These are phyloP conservation scores for Penicillium sp. DNA, from an alignment of 2,329 filamentous ascomycete genomes.

Conservation along the genomic window DNA sequence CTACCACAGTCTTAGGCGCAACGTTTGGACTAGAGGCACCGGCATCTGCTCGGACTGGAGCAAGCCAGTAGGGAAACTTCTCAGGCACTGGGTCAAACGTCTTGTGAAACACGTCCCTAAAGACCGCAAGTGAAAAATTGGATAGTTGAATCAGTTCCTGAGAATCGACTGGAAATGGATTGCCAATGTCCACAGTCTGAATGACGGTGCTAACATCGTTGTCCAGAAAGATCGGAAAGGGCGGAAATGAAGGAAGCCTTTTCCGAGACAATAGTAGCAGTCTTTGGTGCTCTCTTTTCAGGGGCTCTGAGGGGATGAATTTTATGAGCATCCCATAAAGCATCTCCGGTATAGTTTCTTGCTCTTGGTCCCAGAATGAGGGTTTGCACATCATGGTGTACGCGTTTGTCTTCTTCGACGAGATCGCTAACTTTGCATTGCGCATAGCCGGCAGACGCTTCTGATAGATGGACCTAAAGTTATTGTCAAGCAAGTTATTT, in stretches of 20 bases:
- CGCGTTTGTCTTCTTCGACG: constrained; percentile 65
- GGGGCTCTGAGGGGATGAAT: constrained; percentile 52
- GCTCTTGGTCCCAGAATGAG: constrained; percentile 58
- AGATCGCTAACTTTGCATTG: constrained; percentile 82
- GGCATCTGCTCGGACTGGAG: constrained; percentile 48
- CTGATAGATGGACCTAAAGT: constrained; percentile 68
- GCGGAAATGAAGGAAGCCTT: constrained; percentile 59
- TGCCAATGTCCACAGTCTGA: constrained; percentile 45
- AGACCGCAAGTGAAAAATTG: constrained; percentile 69
- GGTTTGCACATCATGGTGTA: constrained; percentile 82
- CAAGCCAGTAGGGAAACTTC: constrained; percentile 78
- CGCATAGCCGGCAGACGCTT: constrained; percentile 73
- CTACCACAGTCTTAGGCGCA: constrained; percentile 35
- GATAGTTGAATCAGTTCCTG: constrained; percentile 55
- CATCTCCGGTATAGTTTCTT: constrained; percentile 44
- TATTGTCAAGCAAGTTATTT: constrained; percentile 63
- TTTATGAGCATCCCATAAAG: constrained; percentile 62
- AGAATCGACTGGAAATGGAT: constrained; percentile 33
- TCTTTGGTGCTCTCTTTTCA: constrained; percentile 58
- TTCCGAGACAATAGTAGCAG: constrained; percentile 68
- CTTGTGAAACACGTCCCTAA: constrained; percentile 86
- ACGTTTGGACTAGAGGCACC: constrained; percentile 4
- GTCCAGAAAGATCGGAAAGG: constrained; percentile 69
- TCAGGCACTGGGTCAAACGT: constrained; percentile 60
- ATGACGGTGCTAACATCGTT: constrained; percentile 58